Percentiles rank a stretch among this genome's conserved stretches.
phyloP scores from a whole-genome alignment of 108 stramenopile species.

The Cyclotella choctawhatcheeana region DNA sequence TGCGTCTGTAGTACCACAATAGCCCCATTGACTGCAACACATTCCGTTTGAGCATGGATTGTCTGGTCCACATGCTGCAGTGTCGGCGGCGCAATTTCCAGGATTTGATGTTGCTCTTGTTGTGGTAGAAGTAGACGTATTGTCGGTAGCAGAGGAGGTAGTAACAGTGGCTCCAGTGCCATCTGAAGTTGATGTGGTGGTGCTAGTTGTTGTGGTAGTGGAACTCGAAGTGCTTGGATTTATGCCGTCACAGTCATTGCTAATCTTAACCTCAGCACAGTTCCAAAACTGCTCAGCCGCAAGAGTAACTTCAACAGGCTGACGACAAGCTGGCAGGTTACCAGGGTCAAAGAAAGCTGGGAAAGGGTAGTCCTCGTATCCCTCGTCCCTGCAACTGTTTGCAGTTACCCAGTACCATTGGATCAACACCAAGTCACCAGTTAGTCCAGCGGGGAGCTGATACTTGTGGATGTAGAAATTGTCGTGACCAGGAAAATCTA shows the following conservation, averaged over 20 bases:
- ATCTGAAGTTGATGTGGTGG: too few species aligned
- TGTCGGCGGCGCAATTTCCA: not conserved
- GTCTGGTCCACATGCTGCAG: not conserved
- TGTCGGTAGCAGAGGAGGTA: too few species aligned
- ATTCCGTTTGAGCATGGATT: not conserved
- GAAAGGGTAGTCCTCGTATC: conserved; percentile 37
- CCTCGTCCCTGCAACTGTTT: conserved; percentile 50
- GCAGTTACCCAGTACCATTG: conserved; percentile 80
- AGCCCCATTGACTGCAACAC: conserved; percentile 10
- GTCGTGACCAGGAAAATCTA: conserved; percentile 22
- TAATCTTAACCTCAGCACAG: conserved; percentile 41
- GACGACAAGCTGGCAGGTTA: conserved; percentile 20
- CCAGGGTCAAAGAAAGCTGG: conserved; percentile 23
- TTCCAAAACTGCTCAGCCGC: conserved; percentile 50
- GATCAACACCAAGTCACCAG: conserved; percentile 51
- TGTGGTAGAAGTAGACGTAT: too few species aligned
- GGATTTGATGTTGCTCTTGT: too few species aligned
- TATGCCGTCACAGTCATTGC: conserved; percentile 11
- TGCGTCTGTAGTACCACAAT: not conserved
- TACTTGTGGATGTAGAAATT: conserved; percentile 26
- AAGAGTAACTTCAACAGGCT: conserved; percentile 26
- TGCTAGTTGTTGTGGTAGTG: too few species aligned
- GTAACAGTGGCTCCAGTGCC: too few species aligned
- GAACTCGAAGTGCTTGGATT: too few species aligned
- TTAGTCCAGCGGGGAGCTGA: conserved; percentile 22